Evolutionary conservation across 805 yeast genomes (phyloP).

Genomic region (Kuraishia hungarica): DNA sequence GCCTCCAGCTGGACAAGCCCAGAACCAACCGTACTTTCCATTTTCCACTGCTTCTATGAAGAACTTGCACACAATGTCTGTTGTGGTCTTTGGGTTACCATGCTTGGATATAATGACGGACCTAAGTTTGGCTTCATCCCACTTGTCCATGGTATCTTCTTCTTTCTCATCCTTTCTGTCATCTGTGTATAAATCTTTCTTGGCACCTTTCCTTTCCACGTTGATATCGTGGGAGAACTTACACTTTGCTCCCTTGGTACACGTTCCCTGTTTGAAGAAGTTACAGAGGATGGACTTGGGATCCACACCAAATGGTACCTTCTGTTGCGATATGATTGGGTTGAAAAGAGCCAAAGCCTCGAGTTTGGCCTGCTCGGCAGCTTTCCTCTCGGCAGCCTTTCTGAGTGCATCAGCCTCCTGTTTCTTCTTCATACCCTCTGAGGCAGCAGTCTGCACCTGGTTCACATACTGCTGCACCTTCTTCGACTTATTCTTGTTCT

Average conservation of each 20-base stretch:
- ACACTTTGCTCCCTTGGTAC: conserved; percentile 81
- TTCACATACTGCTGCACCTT: conserved; percentile 71
- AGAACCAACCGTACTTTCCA: conserved; percentile 98
- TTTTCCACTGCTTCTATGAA: conserved; percentile 97
- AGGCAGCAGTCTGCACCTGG: conserved; percentile 60
- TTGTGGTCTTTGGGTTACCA: conserved; percentile 89
- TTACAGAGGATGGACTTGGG: conserved; percentile 92
- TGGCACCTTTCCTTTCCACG: conserved; percentile 79
- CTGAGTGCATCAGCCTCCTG: conserved; percentile 47
- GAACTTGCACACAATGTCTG: conserved; percentile 88
- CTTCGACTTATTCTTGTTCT: conserved; percentile 89
- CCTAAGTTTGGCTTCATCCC: conserved; percentile 96
- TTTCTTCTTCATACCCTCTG: conserved; percentile 36
- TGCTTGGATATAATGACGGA: conserved; percentile 83
- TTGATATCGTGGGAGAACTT: conserved; percentile 87
- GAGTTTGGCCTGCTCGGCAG: conserved; percentile 80
- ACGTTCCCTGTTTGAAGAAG: conserved; percentile 73
- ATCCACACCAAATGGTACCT: conserved; percentile 94
- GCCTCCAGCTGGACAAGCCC: conserved; percentile 96
- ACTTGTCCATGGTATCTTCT: conserved; percentile 84
- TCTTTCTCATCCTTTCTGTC: conserved; percentile 53
- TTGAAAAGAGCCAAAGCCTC: conserved; percentile 79
- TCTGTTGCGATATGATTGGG: conserved; percentile 59
- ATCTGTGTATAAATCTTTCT: conserved; percentile 90
- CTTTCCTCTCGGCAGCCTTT: conserved; percentile 81